Percentiles rank a stretch among this genome's conserved stretches.
phyloP scores from a whole-genome alignment of 768 basidiomycete species.

The Vararia minispora region DNA sequence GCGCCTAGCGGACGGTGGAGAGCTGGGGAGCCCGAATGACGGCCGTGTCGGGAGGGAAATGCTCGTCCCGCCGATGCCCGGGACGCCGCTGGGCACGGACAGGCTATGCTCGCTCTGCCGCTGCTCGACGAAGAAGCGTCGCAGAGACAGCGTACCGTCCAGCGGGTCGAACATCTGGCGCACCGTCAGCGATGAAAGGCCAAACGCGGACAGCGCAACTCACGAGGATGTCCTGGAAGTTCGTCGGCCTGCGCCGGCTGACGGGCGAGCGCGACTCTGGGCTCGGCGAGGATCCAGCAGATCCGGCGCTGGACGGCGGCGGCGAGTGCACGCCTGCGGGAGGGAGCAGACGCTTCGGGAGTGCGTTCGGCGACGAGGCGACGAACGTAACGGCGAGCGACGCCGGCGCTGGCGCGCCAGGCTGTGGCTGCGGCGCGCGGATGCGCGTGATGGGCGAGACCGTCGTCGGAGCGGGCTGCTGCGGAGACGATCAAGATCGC shows the following conservation, averaged over 20 bases:
- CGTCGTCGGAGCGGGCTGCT: constrained; percentile 44
- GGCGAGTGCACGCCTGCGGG: constrained; percentile 17
- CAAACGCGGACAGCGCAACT: too few species aligned
- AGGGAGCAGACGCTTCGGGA: constrained; percentile 32
- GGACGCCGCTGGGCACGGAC: constrained; percentile 18
- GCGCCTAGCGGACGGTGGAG: constrained; percentile 16
- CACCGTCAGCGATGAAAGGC: too few species aligned
- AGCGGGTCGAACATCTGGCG: constrained; percentile 61
- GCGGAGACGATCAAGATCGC: constrained; percentile 3
- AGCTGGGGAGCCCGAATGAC: constrained; percentile 27
- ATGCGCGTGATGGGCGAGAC: constrained; percentile 48
- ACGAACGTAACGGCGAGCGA: constrained; percentile 52
- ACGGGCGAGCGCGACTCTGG: constrained; percentile 20
- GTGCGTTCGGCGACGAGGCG: constrained; percentile 18
- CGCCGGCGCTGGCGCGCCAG: constrained; percentile 19
- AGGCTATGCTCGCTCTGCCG: constrained; percentile 15
- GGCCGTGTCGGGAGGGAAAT: constrained; percentile 50
- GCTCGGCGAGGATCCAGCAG: constrained; percentile 19
- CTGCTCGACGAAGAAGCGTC: constrained; percentile 39
- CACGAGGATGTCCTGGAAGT: constrained; percentile 55
- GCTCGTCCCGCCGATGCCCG: constrained; percentile 35
- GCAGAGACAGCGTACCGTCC: constrained; percentile 43
- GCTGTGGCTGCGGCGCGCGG: constrained; percentile 19
- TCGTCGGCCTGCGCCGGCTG: constrained; percentile 23
- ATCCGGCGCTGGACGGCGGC: constrained; percentile 20